These are phyloP conservation scores for Cryptococcus deneoformans DNA, from an alignment of 1,284 basidiomycete species.

Conservation along the genomic window DNA sequence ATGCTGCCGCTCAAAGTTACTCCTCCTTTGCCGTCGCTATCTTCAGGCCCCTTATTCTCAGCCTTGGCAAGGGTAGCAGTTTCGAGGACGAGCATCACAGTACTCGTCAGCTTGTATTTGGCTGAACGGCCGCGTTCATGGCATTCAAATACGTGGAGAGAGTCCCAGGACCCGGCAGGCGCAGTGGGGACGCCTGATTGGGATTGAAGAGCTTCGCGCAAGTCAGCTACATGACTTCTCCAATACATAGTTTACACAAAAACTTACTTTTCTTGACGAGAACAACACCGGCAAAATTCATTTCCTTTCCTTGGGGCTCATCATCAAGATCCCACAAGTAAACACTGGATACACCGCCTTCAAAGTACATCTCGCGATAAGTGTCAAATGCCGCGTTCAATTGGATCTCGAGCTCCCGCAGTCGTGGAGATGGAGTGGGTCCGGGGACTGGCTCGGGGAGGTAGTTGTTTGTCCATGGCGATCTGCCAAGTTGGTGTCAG, in stretches of 20 bases:
- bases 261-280: constrained; percentile 89
- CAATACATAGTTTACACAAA: background rate
- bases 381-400: constrained; percentile 97
- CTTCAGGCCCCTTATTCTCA: constrained; percentile 34
- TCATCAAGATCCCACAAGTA: constrained; percentile 99
- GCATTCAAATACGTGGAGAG: constrained; percentile 96
- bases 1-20: constrained; percentile 90
- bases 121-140: constrained; percentile 84
- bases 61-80: constrained; percentile 54
- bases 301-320: constrained; percentile 53
- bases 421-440: constrained; percentile 74
- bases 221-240: background rate
- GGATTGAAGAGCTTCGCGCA: constrained; percentile 37
- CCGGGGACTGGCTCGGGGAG: constrained; percentile 78
- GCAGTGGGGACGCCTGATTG: constrained; percentile 7
- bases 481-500: constrained; percentile 55
- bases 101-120: constrained; percentile 96
- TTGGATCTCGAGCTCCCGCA: constrained; percentile 86
- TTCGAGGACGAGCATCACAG: constrained; percentile 92
- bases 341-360: constrained; percentile 94
- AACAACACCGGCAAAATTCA: constrained; percentile 87
- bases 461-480: constrained; percentile 97
- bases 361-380: constrained; percentile 97
- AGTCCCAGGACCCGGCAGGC: constrained; percentile 74
- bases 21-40: constrained; percentile 60